Base-by-base conservation (phyloP, 148 eudicot species). In the Rhododendron vialii region DNA sequence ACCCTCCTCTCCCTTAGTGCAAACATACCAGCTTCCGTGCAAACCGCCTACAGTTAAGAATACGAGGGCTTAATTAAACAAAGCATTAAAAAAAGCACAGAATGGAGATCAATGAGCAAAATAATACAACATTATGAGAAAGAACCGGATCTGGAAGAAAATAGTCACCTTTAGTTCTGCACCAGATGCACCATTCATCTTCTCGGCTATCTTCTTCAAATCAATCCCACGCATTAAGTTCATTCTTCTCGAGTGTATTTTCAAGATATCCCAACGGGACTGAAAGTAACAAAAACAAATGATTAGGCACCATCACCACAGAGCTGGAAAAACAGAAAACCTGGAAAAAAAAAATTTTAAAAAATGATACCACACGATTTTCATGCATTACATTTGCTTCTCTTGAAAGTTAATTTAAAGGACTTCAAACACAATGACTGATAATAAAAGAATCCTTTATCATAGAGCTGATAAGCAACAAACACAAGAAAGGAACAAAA, bases 171-270 rank as follows among this genome's bases (percentile, higher is more conserved):
- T 94, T 8, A 94, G 92, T 87, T 94, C 96, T 26, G 96, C 96
- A 86, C 96, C 96, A 69, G 96, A 94, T 33, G 95, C 96, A 26
- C 94, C 94, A 81, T 89, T 92, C 96, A 94, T 94, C 92, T 94
- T 94, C 92, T 91, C 96, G 35, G 95, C 95, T 53, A 93, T 93
- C 95, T 94, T 94, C 89, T 93, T 93, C 85, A 93, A 88, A 90
- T 93, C 95, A 83, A 93, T 93, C 35, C 94, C 95, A 48, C 95
- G 92, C 95, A 93, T 93, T 55, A 93, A 88, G 82, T 93, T 93
- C 95, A 93, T 93, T 81, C 82, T 92, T 82, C 95, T 93, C 33
- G 95, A 93, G 86, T 93, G 94, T 48, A 93, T 93, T 85, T 93
- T 93, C 88, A 93, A 88, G 83, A 93, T 93, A 84, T 93, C 95